Evolutionary conservation across 768 basidiomycete species (phyloP).

Genomic region (Melanogaster broomeanus): DNA sequence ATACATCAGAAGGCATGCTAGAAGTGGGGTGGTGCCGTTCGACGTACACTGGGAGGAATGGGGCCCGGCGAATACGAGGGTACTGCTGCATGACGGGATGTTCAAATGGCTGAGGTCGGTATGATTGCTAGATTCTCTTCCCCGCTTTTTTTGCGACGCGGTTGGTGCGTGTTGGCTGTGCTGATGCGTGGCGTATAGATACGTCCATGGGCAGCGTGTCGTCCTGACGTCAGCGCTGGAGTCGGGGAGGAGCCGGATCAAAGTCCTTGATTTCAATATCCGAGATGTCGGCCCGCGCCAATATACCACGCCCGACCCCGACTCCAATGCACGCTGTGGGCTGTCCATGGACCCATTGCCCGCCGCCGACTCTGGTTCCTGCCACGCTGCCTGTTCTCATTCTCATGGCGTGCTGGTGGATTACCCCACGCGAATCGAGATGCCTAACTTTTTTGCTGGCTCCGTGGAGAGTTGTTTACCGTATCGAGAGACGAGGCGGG

Average conservation of each 20-base stretch:
- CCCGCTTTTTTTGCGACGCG: no score
- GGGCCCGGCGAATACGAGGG: constrained; percentile 38
- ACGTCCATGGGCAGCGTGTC: constrained; percentile 45
- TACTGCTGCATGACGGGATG: constrained; percentile 24
- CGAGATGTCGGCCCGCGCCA: no score
- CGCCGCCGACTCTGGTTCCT: background rate
- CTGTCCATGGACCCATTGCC: no score
- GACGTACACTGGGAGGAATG: constrained; percentile 39
- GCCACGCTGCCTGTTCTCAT: no score
- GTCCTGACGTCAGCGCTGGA: constrained; percentile 23
- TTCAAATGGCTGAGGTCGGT: constrained; percentile 46
- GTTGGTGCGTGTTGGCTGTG: background rate
- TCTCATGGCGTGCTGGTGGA: constrained; percentile 5
- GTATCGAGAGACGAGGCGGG: constrained; percentile 29
- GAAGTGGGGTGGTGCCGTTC: background rate
- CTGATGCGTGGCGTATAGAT: constrained; percentile 23
- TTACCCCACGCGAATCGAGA: constrained; percentile 7
- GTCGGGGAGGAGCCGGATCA: constrained; percentile 10
- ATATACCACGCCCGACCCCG: background rate
- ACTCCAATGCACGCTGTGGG: background rate
- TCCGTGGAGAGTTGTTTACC: constrained; percentile 31
- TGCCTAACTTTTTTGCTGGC: constrained; percentile 23
- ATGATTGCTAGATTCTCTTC: background rate
- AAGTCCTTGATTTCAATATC: constrained; percentile 38
- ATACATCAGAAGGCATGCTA: constrained; percentile 8